Percentiles rank a stretch among this genome's conserved stretches.
Conservation (phyloP, 768 basidiomycete genomes). For the Leccinum disarticulatum region DNA sequence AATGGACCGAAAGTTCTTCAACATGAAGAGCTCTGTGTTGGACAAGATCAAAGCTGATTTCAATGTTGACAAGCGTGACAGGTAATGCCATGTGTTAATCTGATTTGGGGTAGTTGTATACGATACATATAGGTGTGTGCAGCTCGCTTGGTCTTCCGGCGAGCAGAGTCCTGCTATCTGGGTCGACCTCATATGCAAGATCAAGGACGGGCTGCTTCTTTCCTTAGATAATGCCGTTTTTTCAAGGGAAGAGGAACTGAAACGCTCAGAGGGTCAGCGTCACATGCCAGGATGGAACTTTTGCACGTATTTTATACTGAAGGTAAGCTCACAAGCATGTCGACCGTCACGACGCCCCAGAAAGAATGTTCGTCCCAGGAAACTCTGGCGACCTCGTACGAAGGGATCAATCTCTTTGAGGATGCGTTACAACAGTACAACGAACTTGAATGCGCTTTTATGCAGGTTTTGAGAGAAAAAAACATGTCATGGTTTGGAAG, state of each 20-base stretch:
- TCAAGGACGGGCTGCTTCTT: constrained; percentile 86
- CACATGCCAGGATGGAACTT: constrained; percentile 99
- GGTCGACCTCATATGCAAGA: constrained; percentile 83
- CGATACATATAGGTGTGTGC: constrained; percentile 61
- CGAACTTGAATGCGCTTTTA: constrained; percentile 86
- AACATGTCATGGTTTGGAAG: constrained; percentile 92
- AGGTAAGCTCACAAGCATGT: constrained; percentile 52
- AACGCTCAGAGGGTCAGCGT: constrained; percentile 83
- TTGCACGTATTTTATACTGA: constrained; percentile 93
- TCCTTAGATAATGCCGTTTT: constrained; percentile 80
- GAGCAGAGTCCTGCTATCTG: constrained; percentile 76
- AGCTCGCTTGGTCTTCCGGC: constrained; percentile 73
- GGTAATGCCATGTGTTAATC: constrained; percentile 37
- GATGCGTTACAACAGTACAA: constrained; percentile 89
- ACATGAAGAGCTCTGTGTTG: constrained; percentile 79
- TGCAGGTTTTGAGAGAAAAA: constrained; percentile 69
- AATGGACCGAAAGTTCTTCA: constrained; percentile 68
- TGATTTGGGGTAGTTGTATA: constrained; percentile 14
- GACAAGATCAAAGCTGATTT: constrained; percentile 94
- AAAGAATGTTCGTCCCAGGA: constrained; percentile 54
- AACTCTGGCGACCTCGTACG: constrained; percentile 88
- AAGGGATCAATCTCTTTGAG: constrained; percentile 85
- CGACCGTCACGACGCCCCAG: background rate
- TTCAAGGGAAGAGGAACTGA: constrained; percentile 87
- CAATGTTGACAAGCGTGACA: constrained; percentile 83